phyloP scores from a whole-genome alignment of 306 rosid genomes.

The Purshia tridentata region DNA sequence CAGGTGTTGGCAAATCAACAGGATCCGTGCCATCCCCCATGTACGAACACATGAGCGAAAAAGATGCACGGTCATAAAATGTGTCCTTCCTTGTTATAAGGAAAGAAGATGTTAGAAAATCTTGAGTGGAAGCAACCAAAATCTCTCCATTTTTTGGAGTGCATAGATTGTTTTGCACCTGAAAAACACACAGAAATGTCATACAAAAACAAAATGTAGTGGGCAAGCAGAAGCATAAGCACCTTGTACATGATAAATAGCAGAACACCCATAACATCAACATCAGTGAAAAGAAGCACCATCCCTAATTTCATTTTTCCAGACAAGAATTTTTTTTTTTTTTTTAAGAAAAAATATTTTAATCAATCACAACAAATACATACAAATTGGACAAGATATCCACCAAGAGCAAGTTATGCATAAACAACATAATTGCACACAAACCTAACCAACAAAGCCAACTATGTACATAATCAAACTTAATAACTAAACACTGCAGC shows the following conservation, averaged over 20 bases:
- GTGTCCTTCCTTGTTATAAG: slow-evolving; percentile 91
- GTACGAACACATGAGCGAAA: slow-evolving; percentile 82
- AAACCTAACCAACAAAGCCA: too few species aligned
- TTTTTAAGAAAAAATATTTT: too few species aligned
- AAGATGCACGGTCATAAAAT: slow-evolving; percentile 90
- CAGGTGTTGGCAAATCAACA: slow-evolving; percentile 91
- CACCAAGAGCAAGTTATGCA: too few species aligned
- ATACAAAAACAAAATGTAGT: slow-evolving; percentile 11
- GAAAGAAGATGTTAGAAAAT: slow-evolving; percentile 91
- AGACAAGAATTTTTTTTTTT: not conserved
- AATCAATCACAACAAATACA: too few species aligned
- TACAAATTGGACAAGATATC: not conserved
- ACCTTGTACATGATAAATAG: slow-evolving; percentile 4
- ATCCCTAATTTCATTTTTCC: not conserved
- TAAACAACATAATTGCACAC: too few species aligned
- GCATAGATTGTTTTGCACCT: slow-evolving; percentile 97
- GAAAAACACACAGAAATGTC: slow-evolving; percentile 31
- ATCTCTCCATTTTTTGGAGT: slow-evolving; percentile 98
- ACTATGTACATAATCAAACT: too few species aligned
- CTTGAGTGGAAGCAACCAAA: slow-evolving; percentile 96
- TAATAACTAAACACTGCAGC: too few species aligned
- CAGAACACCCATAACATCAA: not conserved
- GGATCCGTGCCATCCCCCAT: slow-evolving; percentile 85
- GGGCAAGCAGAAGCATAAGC: slow-evolving; percentile 15
- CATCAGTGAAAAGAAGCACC: not conserved